These are phyloP conservation scores for Diaporthe eres DNA, from an alignment of 2,329 filamentous ascomycete species.

Conservation along the genomic window DNA sequence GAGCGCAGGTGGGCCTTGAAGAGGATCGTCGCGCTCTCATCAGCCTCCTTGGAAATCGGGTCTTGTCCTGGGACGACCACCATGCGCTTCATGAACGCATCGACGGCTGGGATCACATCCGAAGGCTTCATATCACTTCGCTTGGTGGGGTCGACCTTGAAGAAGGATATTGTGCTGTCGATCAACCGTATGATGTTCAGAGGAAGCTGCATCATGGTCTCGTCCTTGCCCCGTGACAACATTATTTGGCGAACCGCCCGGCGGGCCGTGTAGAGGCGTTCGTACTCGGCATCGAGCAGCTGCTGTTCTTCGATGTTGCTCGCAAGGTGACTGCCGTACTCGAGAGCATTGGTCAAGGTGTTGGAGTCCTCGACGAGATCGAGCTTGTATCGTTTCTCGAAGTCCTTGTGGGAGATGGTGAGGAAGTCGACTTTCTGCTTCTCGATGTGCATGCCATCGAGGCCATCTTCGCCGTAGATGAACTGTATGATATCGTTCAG, in stretches of 20 bases:
- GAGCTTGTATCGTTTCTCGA: conserved; percentile 85
- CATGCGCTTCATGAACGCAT: conserved; percentile 81
- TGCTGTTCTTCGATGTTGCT: conserved; percentile 91
- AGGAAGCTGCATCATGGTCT: conserved; percentile 90
- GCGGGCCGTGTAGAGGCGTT: conserved; percentile 81
- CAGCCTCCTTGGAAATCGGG: conserved; percentile 85
- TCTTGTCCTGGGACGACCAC: conserved; percentile 90
- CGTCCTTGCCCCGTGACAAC: conserved; percentile 74
- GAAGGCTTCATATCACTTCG: conserved; percentile 91
- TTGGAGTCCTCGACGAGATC: conserved; percentile 82
- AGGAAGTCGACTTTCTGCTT: conserved; percentile 92
- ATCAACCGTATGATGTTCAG: conserved; percentile 94
- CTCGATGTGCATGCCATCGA: conserved; percentile 94
- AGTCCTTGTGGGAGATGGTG: conserved; percentile 81
- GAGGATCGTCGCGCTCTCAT: conserved; percentile 88
- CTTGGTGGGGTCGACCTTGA: conserved; percentile 87
- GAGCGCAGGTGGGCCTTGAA: conserved; percentile 95
- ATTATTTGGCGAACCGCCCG: conserved; percentile 80
- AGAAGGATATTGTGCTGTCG: conserved; percentile 89
- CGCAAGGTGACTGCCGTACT: conserved; percentile 87
- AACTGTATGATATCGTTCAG: conserved; percentile 97
- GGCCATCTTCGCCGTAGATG: conserved; percentile 95
- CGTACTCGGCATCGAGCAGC: conserved; percentile 90
- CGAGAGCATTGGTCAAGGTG: conserved; percentile 77
- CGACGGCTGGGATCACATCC: conserved; percentile 87